Evolutionary conservation across 2,329 filamentous ascomycete genomes (phyloP).

Genomic region (Penicillium sp.): DNA sequence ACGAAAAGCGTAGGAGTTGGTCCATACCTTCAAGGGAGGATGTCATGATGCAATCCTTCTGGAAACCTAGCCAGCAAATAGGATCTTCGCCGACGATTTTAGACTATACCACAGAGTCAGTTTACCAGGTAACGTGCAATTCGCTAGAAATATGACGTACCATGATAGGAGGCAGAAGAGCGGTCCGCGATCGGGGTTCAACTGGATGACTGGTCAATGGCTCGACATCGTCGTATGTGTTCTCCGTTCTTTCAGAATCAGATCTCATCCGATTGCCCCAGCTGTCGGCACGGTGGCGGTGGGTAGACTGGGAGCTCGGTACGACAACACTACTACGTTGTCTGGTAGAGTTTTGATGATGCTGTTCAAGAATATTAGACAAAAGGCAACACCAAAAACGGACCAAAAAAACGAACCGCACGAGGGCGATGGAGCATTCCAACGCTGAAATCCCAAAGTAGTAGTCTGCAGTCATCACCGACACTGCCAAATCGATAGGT

Average conservation of each 20-base stretch:
- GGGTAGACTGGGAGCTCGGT: conserved; percentile 38
- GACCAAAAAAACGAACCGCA: conserved; percentile 58
- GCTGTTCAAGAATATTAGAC: conserved; percentile 20
- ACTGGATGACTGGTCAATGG: conserved; percentile 73
- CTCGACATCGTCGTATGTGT: conserved; percentile 48
- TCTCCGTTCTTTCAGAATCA: conserved; percentile 64
- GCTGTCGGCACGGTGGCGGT: conserved; percentile 63
- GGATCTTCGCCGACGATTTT: conserved; percentile 85
- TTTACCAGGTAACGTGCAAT: background rate
- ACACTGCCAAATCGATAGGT: conserved; percentile 97
- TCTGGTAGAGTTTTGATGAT: conserved; percentile 38
- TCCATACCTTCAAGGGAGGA: conserved; percentile 81
- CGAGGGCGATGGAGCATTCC: conserved; percentile 94
- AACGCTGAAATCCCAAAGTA: conserved; percentile 96
- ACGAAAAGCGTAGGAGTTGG: conserved; percentile 7
- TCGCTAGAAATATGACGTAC: conserved; percentile 48
- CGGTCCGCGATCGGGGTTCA: conserved; percentile 78
- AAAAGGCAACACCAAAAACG: conserved; percentile 1
- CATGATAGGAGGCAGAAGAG: conserved; percentile 87
- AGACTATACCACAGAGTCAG: conserved; percentile 52
- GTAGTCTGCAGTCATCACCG: conserved; percentile 84
- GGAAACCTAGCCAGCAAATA: conserved; percentile 87
- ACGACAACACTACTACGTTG: conserved; percentile 39
- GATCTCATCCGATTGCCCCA: conserved; percentile 63
- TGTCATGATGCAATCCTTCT: conserved; percentile 88